Conservation (phyloP, 257 asterid species). For the Galeopsis tetrahit region DNA sequence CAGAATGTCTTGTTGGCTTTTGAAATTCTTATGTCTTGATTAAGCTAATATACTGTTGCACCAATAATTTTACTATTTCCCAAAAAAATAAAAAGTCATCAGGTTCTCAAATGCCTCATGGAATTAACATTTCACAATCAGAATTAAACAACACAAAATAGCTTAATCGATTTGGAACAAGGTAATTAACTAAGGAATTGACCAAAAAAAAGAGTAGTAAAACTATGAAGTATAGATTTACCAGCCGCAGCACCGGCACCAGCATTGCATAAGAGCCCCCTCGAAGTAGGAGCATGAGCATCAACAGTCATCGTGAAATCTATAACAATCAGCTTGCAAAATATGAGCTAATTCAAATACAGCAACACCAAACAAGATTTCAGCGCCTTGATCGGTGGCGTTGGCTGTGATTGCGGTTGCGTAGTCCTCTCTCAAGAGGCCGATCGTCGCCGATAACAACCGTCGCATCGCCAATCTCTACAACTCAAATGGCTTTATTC, state of each 20-base stretch:
- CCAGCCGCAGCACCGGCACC: slow-evolving; percentile 99
- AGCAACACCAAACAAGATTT: slow-evolving; percentile 9
- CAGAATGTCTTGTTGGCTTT: neutral
- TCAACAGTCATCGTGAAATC: slow-evolving; percentile 63
- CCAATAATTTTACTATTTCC: neutral
- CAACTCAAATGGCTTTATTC: slow-evolving; percentile 35
- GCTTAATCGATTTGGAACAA: neutral
- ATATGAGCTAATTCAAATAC: slow-evolving; percentile 21
- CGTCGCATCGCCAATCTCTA: slow-evolving; percentile 90
- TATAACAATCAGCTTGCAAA: slow-evolving; percentile 35
- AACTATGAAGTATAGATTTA: slow-evolving; percentile 28
- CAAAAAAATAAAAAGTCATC: neutral
- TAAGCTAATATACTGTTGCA: neutral
- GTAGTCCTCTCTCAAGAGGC: slow-evolving; percentile 85
- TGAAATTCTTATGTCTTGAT: neutral
- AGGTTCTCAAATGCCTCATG: neutral
- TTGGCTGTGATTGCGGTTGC: slow-evolving; percentile 25
- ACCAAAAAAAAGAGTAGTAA: neutral
- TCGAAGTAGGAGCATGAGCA: slow-evolving; percentile 67
- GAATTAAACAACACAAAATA: neutral
- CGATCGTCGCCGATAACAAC: slow-evolving; percentile 62
- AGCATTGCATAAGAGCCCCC: slow-evolving; percentile 84
- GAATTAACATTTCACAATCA: neutral
- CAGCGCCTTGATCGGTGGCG: slow-evolving; percentile 39
- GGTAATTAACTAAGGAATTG: neutral